Evolutionary conservation across 1,284 basidiomycete genomes (phyloP).

Genomic region (Sanguinoderma infundibulare): DNA sequence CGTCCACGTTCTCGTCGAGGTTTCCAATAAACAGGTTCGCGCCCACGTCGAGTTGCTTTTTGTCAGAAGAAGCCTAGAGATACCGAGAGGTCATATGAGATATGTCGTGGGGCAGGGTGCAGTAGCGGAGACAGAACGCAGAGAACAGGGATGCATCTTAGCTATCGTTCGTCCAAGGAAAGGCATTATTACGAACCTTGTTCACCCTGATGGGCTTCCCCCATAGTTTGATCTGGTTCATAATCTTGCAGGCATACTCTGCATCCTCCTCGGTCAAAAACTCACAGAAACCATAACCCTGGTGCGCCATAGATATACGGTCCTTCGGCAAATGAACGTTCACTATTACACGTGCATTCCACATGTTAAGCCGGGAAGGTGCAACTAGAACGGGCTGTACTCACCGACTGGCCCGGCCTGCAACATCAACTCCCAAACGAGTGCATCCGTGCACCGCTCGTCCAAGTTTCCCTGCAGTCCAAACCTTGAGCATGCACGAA

Average conservation of each 20-base stretch:
- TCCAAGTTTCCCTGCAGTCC: slow-evolving; percentile 92
- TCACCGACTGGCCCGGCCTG: slow-evolving; percentile 96
- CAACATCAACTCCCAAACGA: slow-evolving; percentile 98
- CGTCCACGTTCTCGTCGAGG: slow-evolving; percentile 93
- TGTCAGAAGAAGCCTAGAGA: slow-evolving; percentile 86
- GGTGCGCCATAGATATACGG: slow-evolving; percentile 96
- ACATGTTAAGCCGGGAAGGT: slow-evolving; percentile 6
- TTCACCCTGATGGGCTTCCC: slow-evolving; percentile 98
- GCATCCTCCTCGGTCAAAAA: slow-evolving; percentile 98
- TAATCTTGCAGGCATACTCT: slow-evolving; percentile 99
- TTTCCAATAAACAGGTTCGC: slow-evolving; percentile 98
- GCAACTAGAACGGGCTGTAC: slow-evolving; percentile 35
- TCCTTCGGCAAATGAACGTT: slow-evolving; percentile 99
- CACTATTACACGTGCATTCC: slow-evolving; percentile 81
- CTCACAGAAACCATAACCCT: slow-evolving; percentile 99
- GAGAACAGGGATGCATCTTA: slow-evolving; percentile 1
- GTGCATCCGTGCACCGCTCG: slow-evolving; percentile 91
- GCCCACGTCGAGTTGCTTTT: slow-evolving; percentile 97
- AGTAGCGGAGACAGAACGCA: slow-evolving; percentile 1
- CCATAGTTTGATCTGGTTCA: slow-evolving; percentile 99
- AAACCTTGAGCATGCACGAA: background rate
- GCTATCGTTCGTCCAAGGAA: background rate
- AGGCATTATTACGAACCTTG: slow-evolving; percentile 66
- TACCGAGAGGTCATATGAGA: slow-evolving; percentile 3
- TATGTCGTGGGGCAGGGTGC: background rate